These are phyloP conservation scores for Nymphaea colorata DNA, from an alignment of 164 flowering plant genomes.

Conservation along the genomic window DNA sequence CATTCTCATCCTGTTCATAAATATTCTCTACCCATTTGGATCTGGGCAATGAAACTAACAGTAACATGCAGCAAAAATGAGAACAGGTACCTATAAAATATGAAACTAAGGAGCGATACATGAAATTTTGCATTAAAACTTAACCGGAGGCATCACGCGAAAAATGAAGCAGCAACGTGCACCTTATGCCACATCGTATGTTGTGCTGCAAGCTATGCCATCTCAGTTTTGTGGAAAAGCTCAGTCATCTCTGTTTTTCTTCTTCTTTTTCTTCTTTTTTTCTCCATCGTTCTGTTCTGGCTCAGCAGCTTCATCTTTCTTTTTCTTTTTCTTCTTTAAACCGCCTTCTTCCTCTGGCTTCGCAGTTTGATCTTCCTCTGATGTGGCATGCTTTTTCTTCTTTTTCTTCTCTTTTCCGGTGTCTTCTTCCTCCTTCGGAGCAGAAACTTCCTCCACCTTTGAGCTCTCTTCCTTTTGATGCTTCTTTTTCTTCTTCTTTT, in stretches of 20 bases:
- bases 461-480: slow-evolving; percentile 11
- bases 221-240: not conserved
- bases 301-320: slow-evolving; percentile 14
- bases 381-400: slow-evolving; percentile 36
- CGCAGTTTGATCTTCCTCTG: slow-evolving; percentile 13
- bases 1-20: too few relatives aligned
- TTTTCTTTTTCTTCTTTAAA: slow-evolving; percentile 28
- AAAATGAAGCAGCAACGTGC: not conserved
- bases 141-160: not conserved
- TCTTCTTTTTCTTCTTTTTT: slow-evolving; percentile 34
- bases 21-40: too few relatives aligned
- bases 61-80: not conserved
- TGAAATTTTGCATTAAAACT: not conserved
- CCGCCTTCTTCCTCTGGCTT: slow-evolving; percentile 2
- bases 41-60: too few relatives aligned
- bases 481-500: slow-evolving; percentile 46
- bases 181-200: too few relatives aligned
- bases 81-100: not conserved
- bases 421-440: slow-evolving; percentile 4
- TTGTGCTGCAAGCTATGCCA: not conserved
- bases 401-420: slow-evolving; percentile 30
- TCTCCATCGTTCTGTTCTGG: slow-evolving; percentile 28
- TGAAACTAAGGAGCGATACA: not conserved
- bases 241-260: not conserved
- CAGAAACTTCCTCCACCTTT: slow-evolving; percentile 11